These are phyloP conservation scores for Trichoderma sp. DNA, from an alignment of 2,329 filamentous ascomycete species.

Conservation along the genomic window DNA sequence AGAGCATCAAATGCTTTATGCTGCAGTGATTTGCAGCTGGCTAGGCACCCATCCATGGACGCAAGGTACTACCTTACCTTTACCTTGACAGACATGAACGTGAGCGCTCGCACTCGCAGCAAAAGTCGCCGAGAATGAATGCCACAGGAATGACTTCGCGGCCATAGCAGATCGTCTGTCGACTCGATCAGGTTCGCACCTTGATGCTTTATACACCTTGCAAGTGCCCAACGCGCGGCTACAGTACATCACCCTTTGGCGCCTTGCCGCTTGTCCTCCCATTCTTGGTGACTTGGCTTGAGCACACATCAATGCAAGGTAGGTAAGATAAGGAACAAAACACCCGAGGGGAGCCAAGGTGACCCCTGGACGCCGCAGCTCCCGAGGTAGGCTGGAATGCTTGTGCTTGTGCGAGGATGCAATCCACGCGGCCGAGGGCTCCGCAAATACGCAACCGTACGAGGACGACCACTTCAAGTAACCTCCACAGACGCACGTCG, in stretches of 20 bases:
- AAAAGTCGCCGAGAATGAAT: no score
- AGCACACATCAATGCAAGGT: not conserved
- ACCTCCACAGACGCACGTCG: not conserved
- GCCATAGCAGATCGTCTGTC: no score
- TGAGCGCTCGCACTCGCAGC: not conserved
- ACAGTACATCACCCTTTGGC: not conserved
- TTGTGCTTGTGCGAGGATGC: conserved; percentile 6
- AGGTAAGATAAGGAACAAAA: not conserved
- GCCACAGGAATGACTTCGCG: no score
- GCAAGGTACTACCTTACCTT: no score
- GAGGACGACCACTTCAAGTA: no score
- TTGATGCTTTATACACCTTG: not conserved
- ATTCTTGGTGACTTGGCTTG: not conserved
- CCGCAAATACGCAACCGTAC: conserved; percentile 15
- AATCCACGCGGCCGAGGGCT: conserved; percentile 18
- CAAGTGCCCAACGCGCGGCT: not conserved
- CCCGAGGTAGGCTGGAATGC: conserved; percentile 23
- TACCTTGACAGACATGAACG: no score
- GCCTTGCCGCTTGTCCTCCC: not conserved
- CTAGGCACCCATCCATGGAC: no score
- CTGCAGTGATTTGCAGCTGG: no score
- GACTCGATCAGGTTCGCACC: no score
- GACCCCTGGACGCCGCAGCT: conserved; percentile 19
- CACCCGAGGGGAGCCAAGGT: conserved; percentile 12
- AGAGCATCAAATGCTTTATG: no score